phyloP scores from a whole-genome alignment of 495 filamentous ascomycete genomes.

The Penicillium cinerascens region DNA sequence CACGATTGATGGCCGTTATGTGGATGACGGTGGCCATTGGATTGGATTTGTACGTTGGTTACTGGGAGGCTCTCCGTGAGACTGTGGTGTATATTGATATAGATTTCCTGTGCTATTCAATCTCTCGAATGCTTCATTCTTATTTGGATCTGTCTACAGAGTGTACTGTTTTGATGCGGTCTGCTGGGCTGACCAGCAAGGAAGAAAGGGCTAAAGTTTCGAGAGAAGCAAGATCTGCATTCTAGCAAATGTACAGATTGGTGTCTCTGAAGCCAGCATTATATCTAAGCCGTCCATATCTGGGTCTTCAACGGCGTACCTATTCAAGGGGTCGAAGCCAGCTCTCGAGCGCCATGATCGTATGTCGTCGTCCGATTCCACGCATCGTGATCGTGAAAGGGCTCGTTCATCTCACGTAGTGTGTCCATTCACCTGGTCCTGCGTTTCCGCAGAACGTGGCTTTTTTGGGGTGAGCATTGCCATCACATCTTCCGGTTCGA shows the following conservation, averaged over 20 bases:
- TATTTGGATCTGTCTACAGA: background rate
- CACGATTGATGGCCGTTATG: too few relatives aligned
- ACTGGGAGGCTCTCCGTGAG: background rate
- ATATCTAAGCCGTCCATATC: background rate
- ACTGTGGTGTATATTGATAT: too few relatives aligned
- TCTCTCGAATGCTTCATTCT: too few relatives aligned
- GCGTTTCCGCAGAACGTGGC: background rate
- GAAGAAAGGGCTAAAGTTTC: background rate
- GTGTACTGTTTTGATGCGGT: too few relatives aligned
- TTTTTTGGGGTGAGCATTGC: background rate
- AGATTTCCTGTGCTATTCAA: too few relatives aligned
- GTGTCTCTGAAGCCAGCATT: too few relatives aligned
- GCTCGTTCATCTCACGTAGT: conserved; percentile 6
- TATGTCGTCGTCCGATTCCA: conserved; percentile 6
- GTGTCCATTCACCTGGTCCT: conserved; percentile 9
- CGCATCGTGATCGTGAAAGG: conserved; percentile 8
- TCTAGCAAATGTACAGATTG: background rate
- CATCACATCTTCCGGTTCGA: background rate
- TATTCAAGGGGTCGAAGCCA: background rate
- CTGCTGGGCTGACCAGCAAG: background rate
- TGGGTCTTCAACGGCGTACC: background rate
- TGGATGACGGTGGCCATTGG: too few relatives aligned
- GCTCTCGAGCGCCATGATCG: background rate
- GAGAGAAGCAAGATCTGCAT: background rate
- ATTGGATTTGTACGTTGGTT: too few relatives aligned